Evolutionary conservation across 345 rosid genomes (phyloP), one percentile per base, ranked within the genome.

Genomic region (Populus ilicifolia): DNA sequence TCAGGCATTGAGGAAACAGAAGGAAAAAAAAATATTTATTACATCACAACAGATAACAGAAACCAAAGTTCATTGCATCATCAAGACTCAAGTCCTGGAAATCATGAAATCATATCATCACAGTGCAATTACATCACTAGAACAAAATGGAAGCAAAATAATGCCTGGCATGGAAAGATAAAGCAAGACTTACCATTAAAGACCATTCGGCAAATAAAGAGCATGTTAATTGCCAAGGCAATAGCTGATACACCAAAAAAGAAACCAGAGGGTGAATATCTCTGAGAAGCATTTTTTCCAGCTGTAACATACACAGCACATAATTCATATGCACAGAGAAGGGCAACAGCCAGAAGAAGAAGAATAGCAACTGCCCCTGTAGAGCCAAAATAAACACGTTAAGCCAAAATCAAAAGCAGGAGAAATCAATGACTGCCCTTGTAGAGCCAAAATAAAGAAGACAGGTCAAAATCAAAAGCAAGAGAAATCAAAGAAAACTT

Each of bases 221-320:
- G 97, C 99, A 96, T 96, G 84, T 96, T 96, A 87, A 91, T 89
- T 66, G 99, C 99, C 87, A 96, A 85, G 67, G 98, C 94, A 74
- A 94, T 94, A 70, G 99, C 99, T 17, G 99, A 94, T 69, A 96
- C 97, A 75, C 99, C 99, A 74, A 96, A 96, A 85, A 96, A 94
- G 90, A 96, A 94, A 77, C 99, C 99, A 71, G 98, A 96, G 56
- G 97, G 94, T 70, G 99, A 96, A 87, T 94, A 96, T 52, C 87
- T 90, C 86, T 90, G 91, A 23, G 99, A 92, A 74, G 98, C 97
- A 83, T 85, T 86, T 20, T 86, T 87, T 77, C 98, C 91, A 79
- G 97, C 94, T 36, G 97, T 94, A 67, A 96, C 97, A 86, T 96
- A 96, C 67, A 96, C 97, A 81, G 98, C 99, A 84, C 97, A 93